Percentiles rank a stretch among this genome's conserved stretches.
phyloP scores from a whole-genome alignment of 345 rosid species.

The Cardamine chenopodiifolia region DNA sequence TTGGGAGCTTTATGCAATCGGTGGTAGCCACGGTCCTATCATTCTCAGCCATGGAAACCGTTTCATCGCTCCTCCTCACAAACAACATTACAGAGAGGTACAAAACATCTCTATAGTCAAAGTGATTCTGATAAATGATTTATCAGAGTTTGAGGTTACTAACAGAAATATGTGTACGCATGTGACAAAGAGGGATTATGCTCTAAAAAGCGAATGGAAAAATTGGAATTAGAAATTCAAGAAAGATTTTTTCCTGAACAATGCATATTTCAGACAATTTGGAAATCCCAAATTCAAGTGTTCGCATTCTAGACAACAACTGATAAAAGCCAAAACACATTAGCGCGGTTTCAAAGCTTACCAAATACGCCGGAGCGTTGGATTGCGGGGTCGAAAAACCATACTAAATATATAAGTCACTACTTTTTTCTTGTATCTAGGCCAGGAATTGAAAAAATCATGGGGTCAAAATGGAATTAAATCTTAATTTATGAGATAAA shows the following conservation, averaged over 20 bases:
- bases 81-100: constrained; percentile 50
- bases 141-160: neutral
- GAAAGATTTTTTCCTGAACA: constrained; percentile 59
- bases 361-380: constrained; percentile 54
- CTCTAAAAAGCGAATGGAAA: constrained; percentile 53
- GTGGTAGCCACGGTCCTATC: constrained; percentile 70
- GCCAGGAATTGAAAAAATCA: neutral
- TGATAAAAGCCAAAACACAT: constrained; percentile 52
- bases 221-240: constrained; percentile 75
- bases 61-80: constrained; percentile 63
- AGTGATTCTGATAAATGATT: neutral
- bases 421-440: constrained; percentile 27
- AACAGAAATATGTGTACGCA: constrained; percentile 20
- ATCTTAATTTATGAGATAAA: neutral
- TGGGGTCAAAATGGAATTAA: constrained; percentile 5
- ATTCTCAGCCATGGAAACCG: constrained; percentile 77
- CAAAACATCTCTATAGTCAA: neutral
- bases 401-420: constrained; percentile 34
- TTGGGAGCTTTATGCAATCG: constrained; percentile 77
- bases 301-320: constrained; percentile 31
- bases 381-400: constrained; percentile 40
- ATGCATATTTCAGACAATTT: constrained; percentile 57
- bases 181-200: constrained; percentile 65
- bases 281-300: constrained; percentile 46
- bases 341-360: constrained; percentile 31